phyloP scores from a whole-genome alignment of 352 stramenopile species.

The Pythium aphanidermatum region DNA sequence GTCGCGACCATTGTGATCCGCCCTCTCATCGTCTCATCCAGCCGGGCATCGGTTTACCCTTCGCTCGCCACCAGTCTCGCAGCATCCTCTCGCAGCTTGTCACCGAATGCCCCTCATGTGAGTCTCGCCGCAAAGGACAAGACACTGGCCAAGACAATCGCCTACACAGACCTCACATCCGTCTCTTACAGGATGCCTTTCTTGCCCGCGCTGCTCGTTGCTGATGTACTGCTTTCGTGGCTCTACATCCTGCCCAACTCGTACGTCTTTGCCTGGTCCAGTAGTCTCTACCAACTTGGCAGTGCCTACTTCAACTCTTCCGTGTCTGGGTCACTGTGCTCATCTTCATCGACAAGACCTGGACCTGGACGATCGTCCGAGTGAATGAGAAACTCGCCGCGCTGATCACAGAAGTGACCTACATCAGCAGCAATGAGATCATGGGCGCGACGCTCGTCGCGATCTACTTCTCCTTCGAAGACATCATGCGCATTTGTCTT shows the following conservation, averaged over 20 bases:
- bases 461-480: conserved; percentile 10
- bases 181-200: conserved; percentile 16
- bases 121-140: too few species aligned
- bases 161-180: conserved; percentile 22
- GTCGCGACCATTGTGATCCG: conserved; percentile 19
- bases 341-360: conserved; percentile 16
- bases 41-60: conserved; percentile 3
- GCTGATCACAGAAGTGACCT: conserved; percentile 19
- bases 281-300: conserved; percentile 12
- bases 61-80: too few species aligned
- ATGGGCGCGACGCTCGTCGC: conserved; percentile 20
- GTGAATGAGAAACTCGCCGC: conserved; percentile 12
- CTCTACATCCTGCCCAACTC: conserved; percentile 23
- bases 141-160: conserved; percentile 16
- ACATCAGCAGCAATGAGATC: conserved; percentile 22
- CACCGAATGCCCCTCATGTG: too few species aligned
- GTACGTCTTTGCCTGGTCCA: conserved; percentile 20
- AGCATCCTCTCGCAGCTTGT: not conserved
- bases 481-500: conserved; percentile 13
- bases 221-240: conserved; percentile 18
- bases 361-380: conserved; percentile 9
- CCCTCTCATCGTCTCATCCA: conserved; percentile 1
- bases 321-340: conserved; percentile 20
- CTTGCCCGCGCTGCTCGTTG: conserved; percentile 9
- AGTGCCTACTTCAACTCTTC: conserved; percentile 23